Evolutionary conservation across 1,139 yeast genomes (phyloP).

Genomic region (Saccharomyces pastorianus): DNA sequence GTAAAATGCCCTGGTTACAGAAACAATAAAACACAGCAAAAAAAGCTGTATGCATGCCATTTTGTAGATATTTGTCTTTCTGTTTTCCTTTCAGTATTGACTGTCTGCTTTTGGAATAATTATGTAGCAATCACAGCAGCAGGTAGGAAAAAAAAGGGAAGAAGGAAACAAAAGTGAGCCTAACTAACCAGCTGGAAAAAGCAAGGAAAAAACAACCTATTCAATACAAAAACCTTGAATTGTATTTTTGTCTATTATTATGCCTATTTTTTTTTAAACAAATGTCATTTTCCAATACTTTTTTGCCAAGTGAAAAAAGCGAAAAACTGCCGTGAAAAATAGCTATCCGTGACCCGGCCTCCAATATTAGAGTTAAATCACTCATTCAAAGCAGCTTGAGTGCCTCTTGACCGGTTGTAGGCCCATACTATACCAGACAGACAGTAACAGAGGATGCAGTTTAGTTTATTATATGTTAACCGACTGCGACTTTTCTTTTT

Average conservation of each 20-base stretch:
- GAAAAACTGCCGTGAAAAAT: background rate
- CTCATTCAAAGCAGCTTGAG: background rate
- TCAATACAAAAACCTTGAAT: background rate
- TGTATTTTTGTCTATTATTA: background rate
- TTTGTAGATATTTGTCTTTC: background rate
- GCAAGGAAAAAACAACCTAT: too few species aligned
- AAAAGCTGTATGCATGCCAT: background rate
- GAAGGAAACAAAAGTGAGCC: background rate
- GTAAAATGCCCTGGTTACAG: conserved; percentile 51
- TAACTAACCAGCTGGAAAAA: background rate
- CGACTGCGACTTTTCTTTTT: background rate
- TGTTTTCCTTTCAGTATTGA: background rate
- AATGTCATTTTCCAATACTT: conserved; percentile 2
- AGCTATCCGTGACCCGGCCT: background rate
- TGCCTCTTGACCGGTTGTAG: too few species aligned
- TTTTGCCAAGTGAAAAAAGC: background rate
- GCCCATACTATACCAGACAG: too few species aligned
- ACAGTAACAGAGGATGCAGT: too few species aligned
- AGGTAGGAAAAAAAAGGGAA: background rate
- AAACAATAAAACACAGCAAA: background rate
- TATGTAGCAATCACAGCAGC: background rate
- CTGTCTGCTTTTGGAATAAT: background rate
- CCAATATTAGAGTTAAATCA: background rate
- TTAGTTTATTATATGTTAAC: background rate
- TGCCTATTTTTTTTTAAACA: background rate